These are phyloP conservation scores for Cutaneotrichosporon mucoides DNA, from an alignment of 1,284 basidiomycete genomes.

Conservation along the genomic window DNA sequence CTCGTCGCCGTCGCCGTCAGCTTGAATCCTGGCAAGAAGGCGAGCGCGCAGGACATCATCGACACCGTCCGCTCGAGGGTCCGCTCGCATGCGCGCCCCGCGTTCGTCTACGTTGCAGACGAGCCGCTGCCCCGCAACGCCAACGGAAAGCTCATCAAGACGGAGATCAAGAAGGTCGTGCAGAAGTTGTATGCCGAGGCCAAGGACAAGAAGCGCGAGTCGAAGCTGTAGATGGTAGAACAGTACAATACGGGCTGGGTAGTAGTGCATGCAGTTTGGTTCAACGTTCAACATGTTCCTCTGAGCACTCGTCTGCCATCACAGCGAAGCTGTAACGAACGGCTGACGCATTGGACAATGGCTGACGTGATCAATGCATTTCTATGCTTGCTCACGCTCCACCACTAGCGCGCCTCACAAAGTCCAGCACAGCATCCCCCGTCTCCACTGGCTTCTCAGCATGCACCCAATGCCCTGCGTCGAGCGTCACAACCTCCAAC, in stretches of 20 bases:
- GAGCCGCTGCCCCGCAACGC: slow-evolving; percentile 15
- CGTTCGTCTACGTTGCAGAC: slow-evolving; percentile 9
- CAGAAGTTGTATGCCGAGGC: slow-evolving; percentile 2
- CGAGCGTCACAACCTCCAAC: slow-evolving; percentile 43
- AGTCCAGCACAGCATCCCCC: slow-evolving; percentile 33
- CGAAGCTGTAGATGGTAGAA: slow-evolving; percentile 5
- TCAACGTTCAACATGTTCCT: too few relatives aligned
- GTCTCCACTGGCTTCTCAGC: slow-evolving; percentile 45
- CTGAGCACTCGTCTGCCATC: too few relatives aligned
- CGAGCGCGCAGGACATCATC: slow-evolving; percentile 6
- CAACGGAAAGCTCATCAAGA: slow-evolving; percentile 20
- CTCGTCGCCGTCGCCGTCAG: slow-evolving; percentile 36
- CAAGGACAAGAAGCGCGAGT: background rate
- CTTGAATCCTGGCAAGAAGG: slow-evolving; percentile 18
- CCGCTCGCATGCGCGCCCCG: slow-evolving; percentile 12
- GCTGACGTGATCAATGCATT: too few relatives aligned
- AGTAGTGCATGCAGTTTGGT: too few relatives aligned
- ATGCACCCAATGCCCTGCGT: slow-evolving; percentile 50
- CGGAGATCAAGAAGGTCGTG: slow-evolving; percentile 15
- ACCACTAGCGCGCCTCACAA: slow-evolving; percentile 22
- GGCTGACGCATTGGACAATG: too few relatives aligned
- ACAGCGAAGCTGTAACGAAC: too few relatives aligned
- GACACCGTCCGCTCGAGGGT: slow-evolving; percentile 12
- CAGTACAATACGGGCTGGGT: background rate
- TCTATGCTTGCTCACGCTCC: background rate